phyloP scores from a whole-genome alignment of 2,329 filamentous ascomycete genomes.

The Stenocarpella maydis region DNA sequence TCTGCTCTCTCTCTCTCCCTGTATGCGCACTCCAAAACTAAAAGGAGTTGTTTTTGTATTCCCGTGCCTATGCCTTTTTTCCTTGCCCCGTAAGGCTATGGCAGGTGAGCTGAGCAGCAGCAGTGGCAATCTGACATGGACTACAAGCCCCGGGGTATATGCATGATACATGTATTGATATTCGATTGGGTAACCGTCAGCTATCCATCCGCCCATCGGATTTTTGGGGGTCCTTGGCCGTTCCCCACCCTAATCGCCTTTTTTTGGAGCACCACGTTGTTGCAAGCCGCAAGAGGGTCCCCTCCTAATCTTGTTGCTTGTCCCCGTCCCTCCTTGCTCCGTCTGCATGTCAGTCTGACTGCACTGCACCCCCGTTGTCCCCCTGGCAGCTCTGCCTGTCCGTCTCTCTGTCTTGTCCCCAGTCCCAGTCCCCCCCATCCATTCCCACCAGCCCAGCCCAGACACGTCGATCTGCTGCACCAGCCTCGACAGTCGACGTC shows the following conservation, averaged over 20 bases:
- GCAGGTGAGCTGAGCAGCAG: no score
- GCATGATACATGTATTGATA: neutral
- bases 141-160: no score
- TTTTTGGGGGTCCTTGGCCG: neutral
- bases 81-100: neutral
- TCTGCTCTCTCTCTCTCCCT: neutral
- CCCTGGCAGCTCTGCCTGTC: conserved; percentile 20
- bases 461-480: conserved; percentile 30
- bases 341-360: no score
- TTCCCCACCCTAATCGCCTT: conserved; percentile 3
- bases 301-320: conserved; percentile 1
- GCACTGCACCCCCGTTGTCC: no score
- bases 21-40: neutral
- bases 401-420: neutral
- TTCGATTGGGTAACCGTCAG: conserved; percentile 21
- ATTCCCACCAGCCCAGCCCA: conserved; percentile 9
- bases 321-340: conserved; percentile 25
- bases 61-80: neutral
- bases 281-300: neutral
- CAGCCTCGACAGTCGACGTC: conserved; percentile 25
- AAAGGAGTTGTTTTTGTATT: neutral
- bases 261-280: conserved; percentile 20
- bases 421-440: neutral
- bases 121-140: neutral
- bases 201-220: conserved; percentile 1